Evolutionary conservation across 2,329 filamentous ascomycete genomes (phyloP), one percentile per base, ranked within the genome.

Genomic region (Parascedosporium putredinis): DNA sequence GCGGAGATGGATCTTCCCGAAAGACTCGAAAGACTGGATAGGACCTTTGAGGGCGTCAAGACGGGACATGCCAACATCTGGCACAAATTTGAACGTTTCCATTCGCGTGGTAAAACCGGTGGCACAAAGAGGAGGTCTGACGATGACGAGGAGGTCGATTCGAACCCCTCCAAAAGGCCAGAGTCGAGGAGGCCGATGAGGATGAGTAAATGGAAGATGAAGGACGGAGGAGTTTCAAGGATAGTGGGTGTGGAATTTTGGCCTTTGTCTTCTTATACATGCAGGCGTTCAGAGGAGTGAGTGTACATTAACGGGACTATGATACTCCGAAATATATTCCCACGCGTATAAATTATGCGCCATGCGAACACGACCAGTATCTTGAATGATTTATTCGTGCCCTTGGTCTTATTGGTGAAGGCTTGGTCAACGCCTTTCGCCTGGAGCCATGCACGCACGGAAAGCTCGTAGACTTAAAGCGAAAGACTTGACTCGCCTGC

Each of bases 1-100:
- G 75, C 78, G 33, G 83, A 90, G 63, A 67, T 91, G 36, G 84
- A 88, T 50, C 69, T 71, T 4, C 63, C 68, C 0, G 86, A 91
- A 62, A 75, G 85, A 31, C 78, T 85, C 6, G 76, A 86, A 51
- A 88, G 84, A 69, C 70, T 94, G 3, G 78, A 86, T 47, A 76
- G 84, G 56, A 83, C 83, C 0, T 68, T 89, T 18, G 69, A 74
- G 14, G 77, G 75, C 45, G 83, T 91, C 14, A 78, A 86, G 58
- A 75, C 81, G 47, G 86, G 88, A 56, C 91, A 89, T 63, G 76
- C 77, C n/a, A 73, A 79, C 48, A 68, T 88, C 40, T 64, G 91
- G 31, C 10, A 16, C 18, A 40, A 40, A 20, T 20, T 18, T 9
- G 9, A 40, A 18, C 36, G n/a, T 20, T 9, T 9, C 18, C 5